These are phyloP conservation scores for Microcyclosporella mali DNA, from an alignment of 2,329 filamentous ascomycete genomes.

Conservation along the genomic window DNA sequence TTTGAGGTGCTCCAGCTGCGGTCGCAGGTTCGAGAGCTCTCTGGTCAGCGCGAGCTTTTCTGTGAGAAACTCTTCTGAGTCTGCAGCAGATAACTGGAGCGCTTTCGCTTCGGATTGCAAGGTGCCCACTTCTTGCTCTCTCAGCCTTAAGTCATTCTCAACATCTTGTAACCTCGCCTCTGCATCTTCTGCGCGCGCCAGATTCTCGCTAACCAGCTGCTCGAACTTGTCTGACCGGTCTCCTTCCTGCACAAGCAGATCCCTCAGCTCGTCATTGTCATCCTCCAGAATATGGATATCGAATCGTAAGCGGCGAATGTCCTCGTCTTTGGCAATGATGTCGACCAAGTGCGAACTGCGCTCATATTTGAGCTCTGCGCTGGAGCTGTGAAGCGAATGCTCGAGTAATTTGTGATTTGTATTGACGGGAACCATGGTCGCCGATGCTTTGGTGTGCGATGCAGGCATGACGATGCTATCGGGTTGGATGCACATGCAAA, in stretches of 20 bases:
- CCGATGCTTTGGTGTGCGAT: conserved; percentile 9
- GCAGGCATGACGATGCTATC: conserved; percentile 12
- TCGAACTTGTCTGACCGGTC: conserved; percentile 53
- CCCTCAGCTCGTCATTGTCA: conserved; percentile 63
- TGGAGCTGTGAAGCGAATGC: conserved; percentile 47
- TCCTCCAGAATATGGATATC: conserved; percentile 66
- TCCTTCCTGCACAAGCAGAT: conserved; percentile 56
- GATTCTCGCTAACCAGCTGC: conserved; percentile 44
- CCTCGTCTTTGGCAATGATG: conserved; percentile 67
- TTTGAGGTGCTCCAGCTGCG: conserved; percentile 57
- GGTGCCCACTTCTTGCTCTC: conserved; percentile 50
- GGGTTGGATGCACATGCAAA: no score
- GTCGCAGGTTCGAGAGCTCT: conserved; percentile 53
- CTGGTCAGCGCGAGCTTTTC: conserved; percentile 58
- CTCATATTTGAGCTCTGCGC: conserved; percentile 65
- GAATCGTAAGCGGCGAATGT: conserved; percentile 62
- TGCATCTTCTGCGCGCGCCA: conserved; percentile 44
- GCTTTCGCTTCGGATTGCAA: conserved; percentile 66
- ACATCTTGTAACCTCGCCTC: conserved; percentile 39
- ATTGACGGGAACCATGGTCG: conserved; percentile 19
- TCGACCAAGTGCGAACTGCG: conserved; percentile 59
- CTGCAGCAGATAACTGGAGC: conserved; percentile 59
- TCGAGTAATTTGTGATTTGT: conserved; percentile 34
- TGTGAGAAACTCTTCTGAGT: conserved; percentile 63
- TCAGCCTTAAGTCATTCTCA: conserved; percentile 47